Evolutionary conservation across 345 rosid species (phyloP), one percentile per base, ranked within the genome.

Genomic region (Atalantia buxifolia): DNA sequence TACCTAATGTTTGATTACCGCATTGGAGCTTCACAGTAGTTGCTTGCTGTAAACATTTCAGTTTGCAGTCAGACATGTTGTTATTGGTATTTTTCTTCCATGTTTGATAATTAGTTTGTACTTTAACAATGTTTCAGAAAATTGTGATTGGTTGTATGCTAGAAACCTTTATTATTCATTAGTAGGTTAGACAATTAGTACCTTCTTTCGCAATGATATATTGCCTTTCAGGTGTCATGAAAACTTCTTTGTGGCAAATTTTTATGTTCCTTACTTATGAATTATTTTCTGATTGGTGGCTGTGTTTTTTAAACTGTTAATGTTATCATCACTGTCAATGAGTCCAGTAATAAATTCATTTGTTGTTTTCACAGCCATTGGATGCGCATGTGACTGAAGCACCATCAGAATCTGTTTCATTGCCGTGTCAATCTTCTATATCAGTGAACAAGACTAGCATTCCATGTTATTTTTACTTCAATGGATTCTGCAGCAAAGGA

Each of bases 391-490:
- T 67, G 78, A 28, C 69, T 28, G 83, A 83, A 65, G 67, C 78
- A 31, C 48, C 78, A 72, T n/a, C 82, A 36, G 85, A 83, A 63
- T 64, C 78, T 27, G 66, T 72, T 13, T 28, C 27, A 25, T 28
- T 85, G 78, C 79, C 68, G 19, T 36, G 50, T 50, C 81, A 77
- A 59, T 25, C 45, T 66, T 79, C 83, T 69, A 38, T 72, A 9
- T 75, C 83, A 40, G 75, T 40, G 21, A 87, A 84, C 79, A 86
- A 82, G 70, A 78, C 79, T 65, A 64, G 71, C 5, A 68, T 79
- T 62, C 90, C 87, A 55, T 89, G 93, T 81, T 80, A 85, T 66
- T 91, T 88, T 75, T 88, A 86, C 76, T 86, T 81, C 77, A 86
- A 81, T 71, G 87, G 90, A 19, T 69, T 82, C 79, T 91, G 93